Base-by-base conservation (phyloP, 768 basidiomycete genomes). In the Xerocomus spinulosus region DNA sequence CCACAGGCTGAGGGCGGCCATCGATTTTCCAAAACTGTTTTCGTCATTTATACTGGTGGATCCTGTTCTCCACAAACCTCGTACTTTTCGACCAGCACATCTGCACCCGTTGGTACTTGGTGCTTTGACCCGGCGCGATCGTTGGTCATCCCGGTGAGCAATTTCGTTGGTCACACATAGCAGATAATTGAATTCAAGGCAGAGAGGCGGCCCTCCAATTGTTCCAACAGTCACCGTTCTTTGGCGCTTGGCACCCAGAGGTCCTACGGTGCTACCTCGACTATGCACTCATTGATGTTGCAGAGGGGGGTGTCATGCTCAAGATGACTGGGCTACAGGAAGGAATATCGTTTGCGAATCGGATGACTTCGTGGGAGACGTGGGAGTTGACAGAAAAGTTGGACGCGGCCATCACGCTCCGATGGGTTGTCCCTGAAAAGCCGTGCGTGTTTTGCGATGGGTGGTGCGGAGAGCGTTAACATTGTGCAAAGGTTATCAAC, bases 11-110 rank as follows among this genome's bases (percentile, higher is more conserved):
- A 76, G 82, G 32, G 87, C 82, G 1, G 85, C 87, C 3, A 55
- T 82, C 21, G 72, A 76, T 34, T 69, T 72, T 48, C 89, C 90
- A 0, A 68, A 69, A 1, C 70, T 93, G 7, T 93, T 92, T 69
- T 73, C 80, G 26, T 78, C 79, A 0, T 68, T 95, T 32, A 68
- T 89, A 34, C 75, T 94, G 20, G 65, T 92, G 23, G 93, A 96
- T 61, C 90, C 93, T 0, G 79, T 94, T 60, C 79, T 88, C 30
- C 43, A 52, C 1, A 61, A 56, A 28, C 62, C 70, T 20, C 15
- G 17, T 4, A 24, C 15, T 1, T 8, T 25, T 18, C 28, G 8
- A 13, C 14, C 15, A 5, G 41, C 40, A 10, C 4, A 37, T 26
- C 20, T 48, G n/a, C 20, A 33, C n/a, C 26, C 18, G 7, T 47